Conservation (phyloP, 1,284 basidiomycete species). For the Erythrobasidium hasegawianum region DNA sequence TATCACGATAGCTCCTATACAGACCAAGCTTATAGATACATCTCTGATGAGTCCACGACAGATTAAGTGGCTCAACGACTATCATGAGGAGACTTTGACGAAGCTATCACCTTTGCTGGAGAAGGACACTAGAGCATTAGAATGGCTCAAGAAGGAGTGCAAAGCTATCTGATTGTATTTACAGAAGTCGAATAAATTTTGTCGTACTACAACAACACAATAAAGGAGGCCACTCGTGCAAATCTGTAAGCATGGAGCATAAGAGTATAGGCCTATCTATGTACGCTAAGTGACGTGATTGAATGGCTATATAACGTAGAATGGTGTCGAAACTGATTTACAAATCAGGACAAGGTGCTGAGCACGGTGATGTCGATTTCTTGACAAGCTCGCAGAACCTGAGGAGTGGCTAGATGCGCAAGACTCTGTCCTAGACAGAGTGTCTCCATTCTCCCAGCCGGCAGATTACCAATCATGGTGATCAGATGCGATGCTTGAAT, state of each 20-base stretch:
- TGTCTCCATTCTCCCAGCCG: constrained; percentile 23
- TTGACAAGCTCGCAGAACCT: constrained; percentile 24
- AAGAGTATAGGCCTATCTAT: too few species aligned
- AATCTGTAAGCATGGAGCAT: too few species aligned
- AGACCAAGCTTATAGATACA: constrained; percentile 72
- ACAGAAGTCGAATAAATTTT: neutral
- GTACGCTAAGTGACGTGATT: neutral
- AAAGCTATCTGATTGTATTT: constrained; percentile 25
- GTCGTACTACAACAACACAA: neutral
- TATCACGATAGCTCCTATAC: constrained; percentile 84
- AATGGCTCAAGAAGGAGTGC: constrained; percentile 70
- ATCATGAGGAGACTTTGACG: constrained; percentile 70
- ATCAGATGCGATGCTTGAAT: constrained; percentile 15
- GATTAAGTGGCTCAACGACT: constrained; percentile 75
- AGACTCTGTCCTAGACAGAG: constrained; percentile 20
- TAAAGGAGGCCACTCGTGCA: too few species aligned
- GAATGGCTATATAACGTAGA: neutral
- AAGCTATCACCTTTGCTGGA: constrained; percentile 75
- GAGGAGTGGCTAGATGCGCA: constrained; percentile 1
- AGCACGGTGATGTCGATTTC: constrained; percentile 24
- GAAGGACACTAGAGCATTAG: constrained; percentile 69
- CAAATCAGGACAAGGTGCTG: neutral
- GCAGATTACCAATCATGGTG: constrained; percentile 13
- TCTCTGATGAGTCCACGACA: constrained; percentile 65
- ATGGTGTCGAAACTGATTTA: neutral